Evolutionary conservation across 352 stramenopile species (phyloP).

Genomic region (Pythium phragmiticola): DNA sequence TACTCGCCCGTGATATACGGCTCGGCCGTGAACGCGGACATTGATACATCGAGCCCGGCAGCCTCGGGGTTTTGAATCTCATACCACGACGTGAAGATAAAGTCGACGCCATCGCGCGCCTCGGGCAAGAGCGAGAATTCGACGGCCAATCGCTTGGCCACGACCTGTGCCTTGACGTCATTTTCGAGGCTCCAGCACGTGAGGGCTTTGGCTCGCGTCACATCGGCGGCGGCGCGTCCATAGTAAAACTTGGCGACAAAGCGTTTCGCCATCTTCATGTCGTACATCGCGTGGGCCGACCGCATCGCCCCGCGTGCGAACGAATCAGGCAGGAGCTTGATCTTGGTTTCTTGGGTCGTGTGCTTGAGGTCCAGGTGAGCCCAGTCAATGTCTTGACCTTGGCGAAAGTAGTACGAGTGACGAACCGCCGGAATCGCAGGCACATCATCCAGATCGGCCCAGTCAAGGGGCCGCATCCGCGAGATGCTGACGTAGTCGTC

Average conservation of each 20-base stretch:
- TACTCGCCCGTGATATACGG: conserved; percentile 38
- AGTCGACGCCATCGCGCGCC: conserved; percentile 35
- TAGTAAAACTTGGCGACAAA: conserved; percentile 46
- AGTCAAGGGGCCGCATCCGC: conserved; percentile 13
- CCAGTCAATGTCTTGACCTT: conserved; percentile 31
- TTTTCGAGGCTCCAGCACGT: conserved; percentile 16
- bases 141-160: conserved; percentile 33
- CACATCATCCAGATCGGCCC: conserved; percentile 12
- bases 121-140: conserved; percentile 14
- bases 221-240: conserved; percentile 11
- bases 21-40: conserved; percentile 38
- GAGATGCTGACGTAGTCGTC: not conserved
- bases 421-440: conserved; percentile 26
- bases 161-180: conserved; percentile 40
- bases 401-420: conserved; percentile 37
- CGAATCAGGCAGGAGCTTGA: conserved; percentile 29
- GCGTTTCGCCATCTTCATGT: conserved; percentile 30
- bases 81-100: conserved; percentile 29
- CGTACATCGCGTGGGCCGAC: conserved; percentile 35
- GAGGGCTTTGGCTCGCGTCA: not conserved
- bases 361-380: conserved; percentile 30
- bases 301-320: conserved; percentile 43
- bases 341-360: conserved; percentile 35
- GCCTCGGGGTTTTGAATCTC: conserved; percentile 5
- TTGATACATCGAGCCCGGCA: conserved; percentile 15